Base-by-base conservation (phyloP, 805 yeast species). In the Cyberlindnera mrakii region DNA sequence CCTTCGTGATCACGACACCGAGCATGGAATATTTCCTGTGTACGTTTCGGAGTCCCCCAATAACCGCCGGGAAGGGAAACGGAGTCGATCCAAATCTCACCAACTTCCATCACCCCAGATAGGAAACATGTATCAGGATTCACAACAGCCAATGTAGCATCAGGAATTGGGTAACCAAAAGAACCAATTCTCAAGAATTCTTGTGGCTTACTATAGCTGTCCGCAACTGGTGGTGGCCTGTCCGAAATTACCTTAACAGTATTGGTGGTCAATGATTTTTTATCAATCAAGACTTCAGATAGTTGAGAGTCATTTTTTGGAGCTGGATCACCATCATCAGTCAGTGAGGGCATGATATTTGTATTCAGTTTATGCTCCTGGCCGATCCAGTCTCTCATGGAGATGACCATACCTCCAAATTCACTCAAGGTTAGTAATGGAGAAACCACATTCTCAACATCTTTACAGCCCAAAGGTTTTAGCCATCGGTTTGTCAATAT, bases 11-110 rank as follows among this genome's bases (percentile, higher is more conserved):
- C 90, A 33, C 78, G 68, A 55, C 95, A 85, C 48, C 78, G 76
- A 0, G 96, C 96, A 54, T 84, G 93, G 63, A 88, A 88, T 2
- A 87, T 82, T 47, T 71, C 74, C 45, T 77, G 80, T 0, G 95
- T 84, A 35, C 85, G 87, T 40, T 66, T 78, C 20, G 65, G 80
- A 16, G 76, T 61, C 1, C 80, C 90, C 82, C 89, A 88, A 57
- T 85, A 86, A 0, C 96, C 96, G 14, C 96, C 96, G 2, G 95
- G 82, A 6, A 93, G 65, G 47, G 95, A 85, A 2, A 91, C 91
- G 35, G 95, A 83, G 55, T 90, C 96, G n/a, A 93, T 85, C 98
- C 98, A 93, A 30, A 93, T 82, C 62, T 93, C 99, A 23, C 99
- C 99, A 14, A 93, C 86, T 49, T 84, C 87, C 55, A 85, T 77